phyloP scores from a whole-genome alignment of 1,284 basidiomycete genomes.

The Naganishia sp. region DNA sequence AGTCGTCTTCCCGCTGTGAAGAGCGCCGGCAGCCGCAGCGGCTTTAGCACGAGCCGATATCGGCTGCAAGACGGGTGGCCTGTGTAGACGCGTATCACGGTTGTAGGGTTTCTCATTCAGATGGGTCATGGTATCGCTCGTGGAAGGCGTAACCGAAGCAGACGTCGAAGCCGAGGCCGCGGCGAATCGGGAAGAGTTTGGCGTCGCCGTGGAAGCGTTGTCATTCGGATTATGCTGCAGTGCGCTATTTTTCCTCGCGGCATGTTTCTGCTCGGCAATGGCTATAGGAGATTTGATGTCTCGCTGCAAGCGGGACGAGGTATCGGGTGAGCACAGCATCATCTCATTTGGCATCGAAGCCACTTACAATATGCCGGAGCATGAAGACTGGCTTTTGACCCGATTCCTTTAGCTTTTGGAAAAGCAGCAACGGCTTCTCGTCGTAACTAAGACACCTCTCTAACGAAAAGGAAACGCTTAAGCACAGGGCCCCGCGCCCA shows the following conservation, averaged over 20 bases:
- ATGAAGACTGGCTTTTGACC: slow-evolving; percentile 99
- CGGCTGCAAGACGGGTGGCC: slow-evolving; percentile 47
- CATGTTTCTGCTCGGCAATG: slow-evolving; percentile 91
- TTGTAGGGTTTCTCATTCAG: slow-evolving; percentile 33
- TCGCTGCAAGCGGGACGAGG: slow-evolving; percentile 37
- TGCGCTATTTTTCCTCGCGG: slow-evolving; percentile 43
- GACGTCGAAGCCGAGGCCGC: slow-evolving; percentile 12
- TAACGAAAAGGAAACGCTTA: no score
- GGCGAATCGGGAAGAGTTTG: slow-evolving; percentile 11
- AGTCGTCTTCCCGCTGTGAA: slow-evolving; percentile 32
- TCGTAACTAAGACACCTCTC: slow-evolving; percentile 97
- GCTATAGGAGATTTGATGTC: slow-evolving; percentile 96
- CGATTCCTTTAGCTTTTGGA: slow-evolving; percentile 95
- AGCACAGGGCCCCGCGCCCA: no score
- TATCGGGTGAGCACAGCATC: background rate
- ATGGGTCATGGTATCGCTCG: slow-evolving; percentile 2
- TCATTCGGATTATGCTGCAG: slow-evolving; percentile 3
- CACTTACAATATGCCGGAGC: slow-evolving; percentile 87
- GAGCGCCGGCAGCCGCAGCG: slow-evolving; percentile 20
- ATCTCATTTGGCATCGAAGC: slow-evolving; percentile 30
- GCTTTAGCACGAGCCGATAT: slow-evolving; percentile 38
- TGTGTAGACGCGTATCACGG: slow-evolving; percentile 44
- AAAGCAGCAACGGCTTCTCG: slow-evolving; percentile 93
- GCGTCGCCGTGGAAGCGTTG: slow-evolving; percentile 1
- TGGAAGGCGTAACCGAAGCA: slow-evolving; percentile 1